A percentile compares a stretch with the other conserved stretches of the same genome.
phyloP scores from a whole-genome alignment of 441 rosid genomes.

The Theobroma grandiflorum region DNA sequence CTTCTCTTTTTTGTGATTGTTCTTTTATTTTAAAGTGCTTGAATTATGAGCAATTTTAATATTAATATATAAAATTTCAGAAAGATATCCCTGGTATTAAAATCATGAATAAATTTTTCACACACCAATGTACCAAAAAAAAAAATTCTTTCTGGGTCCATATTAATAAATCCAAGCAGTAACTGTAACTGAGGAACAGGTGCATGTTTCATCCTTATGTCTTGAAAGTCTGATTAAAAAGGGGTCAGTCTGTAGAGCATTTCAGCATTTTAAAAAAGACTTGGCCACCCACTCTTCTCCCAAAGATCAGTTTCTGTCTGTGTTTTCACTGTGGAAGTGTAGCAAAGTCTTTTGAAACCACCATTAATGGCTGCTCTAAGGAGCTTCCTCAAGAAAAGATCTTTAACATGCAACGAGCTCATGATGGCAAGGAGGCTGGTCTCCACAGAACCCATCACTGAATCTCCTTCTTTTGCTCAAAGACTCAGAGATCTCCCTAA shows the following conservation, averaged over 20 bases:
- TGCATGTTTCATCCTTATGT: background rate
- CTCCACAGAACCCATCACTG: conserved; percentile 47
- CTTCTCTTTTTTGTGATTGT: background rate
- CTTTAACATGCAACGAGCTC: conserved; percentile 32
- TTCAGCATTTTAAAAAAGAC: background rate
- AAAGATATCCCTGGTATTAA: too few relatives aligned
- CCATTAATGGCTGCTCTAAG: conserved; percentile 56
- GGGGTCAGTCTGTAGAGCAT: background rate
- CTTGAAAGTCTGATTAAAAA: background rate
- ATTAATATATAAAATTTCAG: too few relatives aligned
- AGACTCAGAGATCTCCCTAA: conserved; percentile 78
- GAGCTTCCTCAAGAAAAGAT: conserved; percentile 46
- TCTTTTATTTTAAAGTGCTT: too few relatives aligned
- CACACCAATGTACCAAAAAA: too few relatives aligned
- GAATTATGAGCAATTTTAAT: too few relatives aligned
- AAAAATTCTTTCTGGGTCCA: too few relatives aligned
- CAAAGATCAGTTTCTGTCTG: background rate
- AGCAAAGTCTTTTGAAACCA: background rate
- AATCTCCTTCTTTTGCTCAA: conserved; percentile 60
- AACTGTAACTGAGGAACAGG: background rate
- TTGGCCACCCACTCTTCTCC: background rate
- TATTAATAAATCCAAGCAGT: background rate
- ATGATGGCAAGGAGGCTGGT: conserved; percentile 38
- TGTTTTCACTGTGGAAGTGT: background rate
- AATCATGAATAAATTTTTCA: too few relatives aligned